Evolutionary conservation across 2,329 filamentous ascomycete species (phyloP), one percentile per base, ranked within the genome.

Genomic region (Grosmannia huntii): DNA sequence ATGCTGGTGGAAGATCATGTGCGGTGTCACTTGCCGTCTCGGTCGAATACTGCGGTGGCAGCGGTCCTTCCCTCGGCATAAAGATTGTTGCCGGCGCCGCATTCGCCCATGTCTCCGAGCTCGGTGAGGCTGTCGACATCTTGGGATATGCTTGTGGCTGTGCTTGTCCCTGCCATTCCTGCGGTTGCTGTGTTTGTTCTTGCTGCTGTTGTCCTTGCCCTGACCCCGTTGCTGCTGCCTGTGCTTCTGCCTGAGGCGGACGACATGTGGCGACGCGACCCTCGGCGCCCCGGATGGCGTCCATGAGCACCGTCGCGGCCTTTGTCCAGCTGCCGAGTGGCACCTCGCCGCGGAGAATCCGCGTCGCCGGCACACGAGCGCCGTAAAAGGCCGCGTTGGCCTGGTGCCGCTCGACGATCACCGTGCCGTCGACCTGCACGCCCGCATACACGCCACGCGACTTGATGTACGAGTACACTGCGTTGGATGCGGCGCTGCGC

Each of bases 381-480:
- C 86, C 86, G 69, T 95, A 96, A 67, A 96, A 96, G 6, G 82
- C 81, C 56, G 89, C 86, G 66, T 96, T 96, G 67, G 92, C 91
- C 59, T 92, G 89, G n/a, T 82, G 85, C 55, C 90, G 82, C 70
- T 95, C 89, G 28, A 92, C 87, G 54, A 96, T 79, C 12, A 95
- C 81, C 0, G 90, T 95, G 28, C 91, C 91, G 66, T 96, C 90
- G 38, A 95, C 79, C 66, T 91, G 87, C 1, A 95, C 81, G 33
- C 90, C 90, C 1, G 89, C 90, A 66, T 95, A 96, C 64, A 96
- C 84, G 5, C 91, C 91, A 56, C 90, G 82, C 53, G 86, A 91
- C 73, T 95, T 96, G 72, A 96, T 82, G 69, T 96, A 96, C 2
- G 75, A 76, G 59, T 78, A 79, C n/a, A 78, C 76, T 3, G 76